Evolutionary conservation across 495 filamentous ascomycete species (phyloP).

Genomic region (Aspergillus heteromorphus): DNA sequence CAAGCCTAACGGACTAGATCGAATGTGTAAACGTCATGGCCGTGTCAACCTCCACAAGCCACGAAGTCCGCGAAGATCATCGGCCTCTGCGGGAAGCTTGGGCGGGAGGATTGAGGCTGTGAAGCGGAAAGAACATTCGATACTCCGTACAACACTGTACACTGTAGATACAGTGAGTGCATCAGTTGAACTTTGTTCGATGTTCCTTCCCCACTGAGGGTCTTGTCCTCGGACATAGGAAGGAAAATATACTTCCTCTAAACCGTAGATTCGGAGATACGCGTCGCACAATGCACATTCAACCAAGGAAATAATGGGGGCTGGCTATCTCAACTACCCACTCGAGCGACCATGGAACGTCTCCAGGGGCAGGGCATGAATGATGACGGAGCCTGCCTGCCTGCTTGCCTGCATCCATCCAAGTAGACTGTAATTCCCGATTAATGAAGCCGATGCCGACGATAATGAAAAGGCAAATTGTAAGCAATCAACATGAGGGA

Average conservation of each 20-base stretch:
- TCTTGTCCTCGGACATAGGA: too few species aligned
- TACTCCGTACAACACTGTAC: too few species aligned
- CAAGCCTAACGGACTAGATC: background rate
- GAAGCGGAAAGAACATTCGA: background rate
- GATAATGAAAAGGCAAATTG: background rate
- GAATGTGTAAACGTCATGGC: constrained; percentile 1
- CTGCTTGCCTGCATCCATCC: background rate
- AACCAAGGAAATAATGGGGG: background rate
- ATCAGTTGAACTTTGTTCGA: too few species aligned
- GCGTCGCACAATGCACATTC: background rate
- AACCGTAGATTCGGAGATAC: background rate
- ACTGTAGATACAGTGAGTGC: background rate
- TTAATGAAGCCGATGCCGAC: background rate
- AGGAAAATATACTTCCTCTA: background rate
- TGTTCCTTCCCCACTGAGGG: too few species aligned
- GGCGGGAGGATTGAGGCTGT: background rate
- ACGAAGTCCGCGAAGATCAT: constrained; percentile 1
- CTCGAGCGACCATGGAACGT: background rate
- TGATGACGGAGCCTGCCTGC: too few species aligned
- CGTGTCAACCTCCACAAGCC: background rate
- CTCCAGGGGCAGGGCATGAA: background rate
- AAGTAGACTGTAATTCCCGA: background rate
- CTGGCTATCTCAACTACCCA: too few species aligned
- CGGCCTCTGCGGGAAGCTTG: background rate
- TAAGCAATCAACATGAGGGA: background rate